These are phyloP conservation scores for Tolypocladium tundrense DNA, from an alignment of 2,329 filamentous ascomycete genomes.

Conservation along the genomic window DNA sequence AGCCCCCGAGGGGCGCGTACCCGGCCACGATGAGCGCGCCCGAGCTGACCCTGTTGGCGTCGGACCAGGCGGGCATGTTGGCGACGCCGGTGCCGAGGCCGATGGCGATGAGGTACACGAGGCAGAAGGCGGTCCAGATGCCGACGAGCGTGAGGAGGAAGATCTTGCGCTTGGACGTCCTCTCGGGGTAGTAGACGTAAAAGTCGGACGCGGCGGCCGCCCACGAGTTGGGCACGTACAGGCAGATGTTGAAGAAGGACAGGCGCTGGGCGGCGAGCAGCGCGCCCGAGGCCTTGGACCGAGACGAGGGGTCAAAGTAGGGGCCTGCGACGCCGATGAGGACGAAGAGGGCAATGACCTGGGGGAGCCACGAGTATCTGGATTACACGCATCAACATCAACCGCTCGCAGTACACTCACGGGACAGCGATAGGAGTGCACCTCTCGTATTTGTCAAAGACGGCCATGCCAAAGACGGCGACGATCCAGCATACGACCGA, in stretches of 20 bases:
- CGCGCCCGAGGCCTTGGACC: conserved; percentile 48
- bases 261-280: conserved; percentile 49
- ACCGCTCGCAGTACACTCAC: no score
- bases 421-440: conserved; percentile 1
- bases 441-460: conserved; percentile 63
- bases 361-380: conserved; percentile 40
- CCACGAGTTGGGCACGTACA: conserved; percentile 47
- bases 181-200: conserved; percentile 64
- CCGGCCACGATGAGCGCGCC: conserved; percentile 48
- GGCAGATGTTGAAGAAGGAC: conserved; percentile 60
- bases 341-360: conserved; percentile 67
- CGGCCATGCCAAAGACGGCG: conserved; percentile 47
- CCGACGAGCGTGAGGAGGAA: conserved; percentile 62
- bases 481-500: conserved; percentile 61
- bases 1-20: conserved; percentile 40
- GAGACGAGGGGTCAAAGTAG: conserved; percentile 54
- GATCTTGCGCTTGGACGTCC: conserved; percentile 47
- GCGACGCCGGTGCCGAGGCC: conserved; percentile 41
- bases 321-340: conserved; percentile 54
- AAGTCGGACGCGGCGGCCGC: conserved; percentile 67
- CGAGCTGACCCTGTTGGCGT: conserved; percentile 39
- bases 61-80: conserved; percentile 37
- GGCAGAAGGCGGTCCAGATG: conserved; percentile 48
- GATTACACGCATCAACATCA: neutral
- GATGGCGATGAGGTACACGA: conserved; percentile 56